These are phyloP conservation scores for Spergularia marina DNA, from an alignment of 148 eudicot genomes.

Conservation along the genomic window DNA sequence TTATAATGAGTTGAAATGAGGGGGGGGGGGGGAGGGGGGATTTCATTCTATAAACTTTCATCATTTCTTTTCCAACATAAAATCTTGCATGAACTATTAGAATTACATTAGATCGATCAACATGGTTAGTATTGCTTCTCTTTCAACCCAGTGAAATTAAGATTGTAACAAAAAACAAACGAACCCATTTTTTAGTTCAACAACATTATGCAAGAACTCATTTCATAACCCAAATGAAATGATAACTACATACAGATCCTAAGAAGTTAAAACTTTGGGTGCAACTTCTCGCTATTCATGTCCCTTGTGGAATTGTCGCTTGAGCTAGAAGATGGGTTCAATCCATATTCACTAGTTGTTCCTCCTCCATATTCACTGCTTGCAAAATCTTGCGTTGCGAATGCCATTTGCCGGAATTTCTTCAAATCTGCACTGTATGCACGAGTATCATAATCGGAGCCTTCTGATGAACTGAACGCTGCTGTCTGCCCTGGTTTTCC, in stretches of 20 bases:
- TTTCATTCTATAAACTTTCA: neutral
- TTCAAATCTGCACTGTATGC: conserved; percentile 56
- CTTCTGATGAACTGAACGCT: conserved; percentile 19
- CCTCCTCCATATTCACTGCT: conserved; percentile 40
- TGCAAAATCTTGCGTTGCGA: conserved; percentile 33
- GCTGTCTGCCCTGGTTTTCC: conserved; percentile 29
- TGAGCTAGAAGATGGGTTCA: conserved; percentile 22
- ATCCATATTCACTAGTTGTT: conserved; percentile 29
- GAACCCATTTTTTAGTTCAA: neutral
- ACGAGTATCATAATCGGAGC: conserved; percentile 45
- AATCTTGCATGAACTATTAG: neutral
- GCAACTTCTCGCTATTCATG: conserved; percentile 10
- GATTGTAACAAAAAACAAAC: neutral
- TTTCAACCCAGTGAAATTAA: neutral
- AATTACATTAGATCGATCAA: neutral
- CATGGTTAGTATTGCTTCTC: neutral
- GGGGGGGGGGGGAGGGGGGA: no score
- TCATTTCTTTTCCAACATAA: neutral
- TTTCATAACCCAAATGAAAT: neutral
- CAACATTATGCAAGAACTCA: neutral
- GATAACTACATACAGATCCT: neutral
- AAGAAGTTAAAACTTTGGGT: neutral
- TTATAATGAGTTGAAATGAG: neutral
- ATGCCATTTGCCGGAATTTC: conserved; percentile 60
- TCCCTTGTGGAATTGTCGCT: conserved; percentile 27